Base-by-base conservation (phyloP, 345 rosid species). In the Gynandropsis gynandra region DNA sequence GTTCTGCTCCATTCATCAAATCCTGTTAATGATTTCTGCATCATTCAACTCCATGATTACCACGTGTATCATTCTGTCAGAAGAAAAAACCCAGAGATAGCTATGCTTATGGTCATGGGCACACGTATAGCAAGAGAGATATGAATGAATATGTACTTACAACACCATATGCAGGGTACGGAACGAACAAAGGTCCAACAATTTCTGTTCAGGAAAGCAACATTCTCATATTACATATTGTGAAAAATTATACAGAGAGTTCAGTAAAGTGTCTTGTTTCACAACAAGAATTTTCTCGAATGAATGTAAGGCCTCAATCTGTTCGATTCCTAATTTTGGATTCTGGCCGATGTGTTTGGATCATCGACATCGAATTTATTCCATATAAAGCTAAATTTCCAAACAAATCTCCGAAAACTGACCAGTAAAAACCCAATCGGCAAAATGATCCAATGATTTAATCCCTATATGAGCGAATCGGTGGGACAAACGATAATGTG, bases 21-120 rank as follows among this genome's bases (percentile, higher is more conserved):
- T 9, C 19, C 63, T 7, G 36, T 50, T 57, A n/a, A n/a, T n/a
- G n/a, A n/a, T n/a, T n/a, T n/a, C 67, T 64, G 56, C 66, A 47
- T 64, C 55, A 50, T 62, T 65, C 63, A 74, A 47, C 24, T 71
- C 59, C 46, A 36, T 54, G 46, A 71, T 63, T 16, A 74, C 76
- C 37, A 14, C 38, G 44, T 55, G 47, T 27, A 71, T 74, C 76
- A 74, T 74, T n/a, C 79, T 71, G 58, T 15, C 10, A 40, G 33
- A 38, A 39, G 39, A 66, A 54, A n/a, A 54, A 54, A 42, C 1
- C 34, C n/a, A n/a, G n/a, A n/a, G n/a, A 47, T 16, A 48, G 18
- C 43, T 8, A 47, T 40, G n/a, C n/a, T n/a, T n/a, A n/a, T n/a
- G n/a, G n/a, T 1, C 10, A 17, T 47, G 53, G 32, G 17, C 9